These are phyloP conservation scores for Amylostereum areolatum DNA, from an alignment of 1,284 basidiomycete species.

Conservation along the genomic window DNA sequence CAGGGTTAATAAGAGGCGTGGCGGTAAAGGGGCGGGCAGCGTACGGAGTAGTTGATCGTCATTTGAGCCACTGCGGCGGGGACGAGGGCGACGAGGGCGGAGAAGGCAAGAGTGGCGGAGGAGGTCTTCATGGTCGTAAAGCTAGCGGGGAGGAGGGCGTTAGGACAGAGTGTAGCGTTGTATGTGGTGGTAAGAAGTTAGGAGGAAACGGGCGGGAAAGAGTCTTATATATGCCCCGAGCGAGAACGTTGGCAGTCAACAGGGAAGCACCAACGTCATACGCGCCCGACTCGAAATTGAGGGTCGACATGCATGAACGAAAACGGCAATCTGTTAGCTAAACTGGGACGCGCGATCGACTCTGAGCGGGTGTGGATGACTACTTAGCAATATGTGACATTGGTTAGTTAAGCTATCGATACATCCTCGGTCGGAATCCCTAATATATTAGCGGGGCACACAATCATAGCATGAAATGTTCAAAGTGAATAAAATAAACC, in stretches of 20 bases:
- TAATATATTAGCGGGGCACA: neutral
- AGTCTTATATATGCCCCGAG: slow-evolving; percentile 6
- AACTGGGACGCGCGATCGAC: too few species aligned
- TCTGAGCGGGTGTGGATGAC: too few species aligned
- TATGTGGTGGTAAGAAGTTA: slow-evolving; percentile 2
- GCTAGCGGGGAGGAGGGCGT: slow-evolving; percentile 3
- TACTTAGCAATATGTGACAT: too few species aligned
- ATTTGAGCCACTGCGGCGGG: slow-evolving; percentile 39
- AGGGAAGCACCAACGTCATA: slow-evolving; percentile 5
- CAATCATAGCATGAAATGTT: neutral
- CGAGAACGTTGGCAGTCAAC: slow-evolving; percentile 9
- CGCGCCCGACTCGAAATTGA: neutral
- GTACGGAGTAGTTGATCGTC: slow-evolving; percentile 68
- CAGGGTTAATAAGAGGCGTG: neutral
- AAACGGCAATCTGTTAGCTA: too few species aligned
- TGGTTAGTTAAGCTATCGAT: neutral
- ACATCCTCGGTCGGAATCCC: neutral
- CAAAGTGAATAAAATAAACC: neutral
- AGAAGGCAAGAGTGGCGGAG: slow-evolving; percentile 26
- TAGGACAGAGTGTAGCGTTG: slow-evolving; percentile 2
- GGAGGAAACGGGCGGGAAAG: slow-evolving; percentile 3
- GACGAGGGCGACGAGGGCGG: slow-evolving; percentile 39
- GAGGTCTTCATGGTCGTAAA: slow-evolving; percentile 43
- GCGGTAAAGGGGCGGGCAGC: slow-evolving; percentile 18
- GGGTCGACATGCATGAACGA: too few species aligned